Conservation (phyloP, 179 eudicot species). For the Carnegiea gigantea region DNA sequence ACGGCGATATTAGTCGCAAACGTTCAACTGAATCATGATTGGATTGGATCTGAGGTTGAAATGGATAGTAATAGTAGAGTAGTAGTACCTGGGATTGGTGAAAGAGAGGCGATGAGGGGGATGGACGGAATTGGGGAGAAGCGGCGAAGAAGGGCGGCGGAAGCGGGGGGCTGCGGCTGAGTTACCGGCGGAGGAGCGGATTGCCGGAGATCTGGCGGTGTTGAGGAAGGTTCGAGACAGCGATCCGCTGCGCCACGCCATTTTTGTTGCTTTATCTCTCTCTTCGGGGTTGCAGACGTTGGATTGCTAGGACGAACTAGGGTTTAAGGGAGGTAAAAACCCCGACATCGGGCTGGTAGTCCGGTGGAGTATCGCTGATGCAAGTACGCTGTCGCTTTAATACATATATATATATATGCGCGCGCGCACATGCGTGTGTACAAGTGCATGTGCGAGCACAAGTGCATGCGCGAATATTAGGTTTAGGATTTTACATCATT, state of each 20-base stretch:
- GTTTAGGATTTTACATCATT: too few species aligned
- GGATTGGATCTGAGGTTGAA: background rate
- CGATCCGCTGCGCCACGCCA: slow-evolving; percentile 76
- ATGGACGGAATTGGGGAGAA: slow-evolving; percentile 22
- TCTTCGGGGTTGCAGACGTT: background rate
- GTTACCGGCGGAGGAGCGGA: slow-evolving; percentile 43
- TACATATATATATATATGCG: too few species aligned
- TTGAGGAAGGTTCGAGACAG: slow-evolving; percentile 54
- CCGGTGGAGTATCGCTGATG: background rate
- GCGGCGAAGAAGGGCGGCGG: slow-evolving; percentile 45
- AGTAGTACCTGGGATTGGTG: slow-evolving; percentile 54
- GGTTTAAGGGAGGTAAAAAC: slow-evolving; percentile 1
- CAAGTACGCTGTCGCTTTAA: background rate
- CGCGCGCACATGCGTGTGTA: too few species aligned
- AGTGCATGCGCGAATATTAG: too few species aligned
- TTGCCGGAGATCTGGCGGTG: slow-evolving; percentile 54
- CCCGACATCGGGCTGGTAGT: background rate
- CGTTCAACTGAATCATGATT: background rate
- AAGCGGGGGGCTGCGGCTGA: slow-evolving; percentile 43
- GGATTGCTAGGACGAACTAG: slow-evolving; percentile 7
- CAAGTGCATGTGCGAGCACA: too few species aligned
- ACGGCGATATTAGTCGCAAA: too few species aligned
- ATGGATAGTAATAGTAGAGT: background rate
- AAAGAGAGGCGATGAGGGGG: slow-evolving; percentile 48
- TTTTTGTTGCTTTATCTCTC: slow-evolving; percentile 3